phyloP scores from a whole-genome alignment of 306 rosid genomes.

The Albizia julibrissin region DNA sequence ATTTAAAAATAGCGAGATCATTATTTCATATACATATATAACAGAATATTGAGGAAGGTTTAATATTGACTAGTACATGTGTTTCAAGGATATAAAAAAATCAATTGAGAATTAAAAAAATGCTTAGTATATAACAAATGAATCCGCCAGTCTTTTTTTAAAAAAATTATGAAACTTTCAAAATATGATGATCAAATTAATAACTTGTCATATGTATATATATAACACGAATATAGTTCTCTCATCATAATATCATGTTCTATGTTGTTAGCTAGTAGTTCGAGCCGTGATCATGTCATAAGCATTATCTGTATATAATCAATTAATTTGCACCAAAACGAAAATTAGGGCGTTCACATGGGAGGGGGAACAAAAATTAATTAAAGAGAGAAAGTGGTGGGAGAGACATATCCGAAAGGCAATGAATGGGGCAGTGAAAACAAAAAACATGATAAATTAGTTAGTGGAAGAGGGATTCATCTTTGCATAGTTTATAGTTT shows the following conservation, averaged over 20 bases:
- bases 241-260: not conserved
- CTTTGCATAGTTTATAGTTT: not conserved
- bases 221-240: too few species aligned
- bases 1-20: not conserved
- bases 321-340: not conserved
- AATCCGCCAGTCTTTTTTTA: not conserved
- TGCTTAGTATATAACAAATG: not conserved
- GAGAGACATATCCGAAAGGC: not conserved
- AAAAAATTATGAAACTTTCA: not conserved
- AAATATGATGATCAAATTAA: not conserved
- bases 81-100: not conserved
- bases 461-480: not conserved
- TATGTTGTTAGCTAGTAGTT: not conserved
- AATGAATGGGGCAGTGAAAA: constrained; percentile 9
- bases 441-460: not conserved
- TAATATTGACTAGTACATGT: not conserved
- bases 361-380: not conserved
- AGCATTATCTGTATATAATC: not conserved
- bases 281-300: not conserved
- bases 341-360: not conserved
- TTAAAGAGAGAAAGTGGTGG: not conserved
- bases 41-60: not conserved
- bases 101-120: too few species aligned
- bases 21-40: too few species aligned
- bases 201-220: too few species aligned